Evolutionary conservation across 2,329 filamentous ascomycete genomes (phyloP).

Genomic region (Blumeria graminis): DNA sequence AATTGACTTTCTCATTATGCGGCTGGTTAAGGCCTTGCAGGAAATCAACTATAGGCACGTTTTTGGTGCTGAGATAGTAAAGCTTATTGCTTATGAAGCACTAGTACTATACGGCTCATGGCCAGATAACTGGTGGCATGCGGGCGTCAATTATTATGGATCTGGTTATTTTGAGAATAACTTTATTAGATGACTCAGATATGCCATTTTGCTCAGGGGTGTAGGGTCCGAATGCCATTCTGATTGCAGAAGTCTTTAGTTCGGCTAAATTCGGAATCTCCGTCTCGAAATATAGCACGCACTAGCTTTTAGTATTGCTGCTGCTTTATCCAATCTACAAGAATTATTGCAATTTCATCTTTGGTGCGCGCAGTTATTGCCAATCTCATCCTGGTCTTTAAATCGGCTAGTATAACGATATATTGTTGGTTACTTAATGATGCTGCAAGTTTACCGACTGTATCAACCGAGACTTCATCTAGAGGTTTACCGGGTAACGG

Average conservation of each 20-base stretch:
- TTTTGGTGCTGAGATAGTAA: neutral
- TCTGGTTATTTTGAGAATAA: neutral
- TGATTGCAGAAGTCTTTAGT: neutral
- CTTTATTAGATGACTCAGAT: neutral
- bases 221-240: neutral
- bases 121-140: neutral
- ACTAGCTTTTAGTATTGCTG: neutral
- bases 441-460: neutral
- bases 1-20: neutral
- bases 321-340: neutral
- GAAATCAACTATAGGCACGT: neutral
- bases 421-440: neutral
- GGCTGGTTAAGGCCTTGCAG: neutral
- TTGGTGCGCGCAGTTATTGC: neutral
- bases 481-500: neutral
- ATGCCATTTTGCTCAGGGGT: neutral
- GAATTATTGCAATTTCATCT: neutral
- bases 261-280: neutral
- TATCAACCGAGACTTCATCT: neutral
- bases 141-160: neutral
- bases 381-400: neutral
- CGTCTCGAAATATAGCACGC: neutral
- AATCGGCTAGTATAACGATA: neutral
- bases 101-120: neutral
- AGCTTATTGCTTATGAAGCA: neutral